Percentiles rank a stretch among this genome's conserved stretches.
Evolutionary conservation across 129 eudicot species (phyloP).

Genomic region (Chrysanthemum lavandulifolium): DNA sequence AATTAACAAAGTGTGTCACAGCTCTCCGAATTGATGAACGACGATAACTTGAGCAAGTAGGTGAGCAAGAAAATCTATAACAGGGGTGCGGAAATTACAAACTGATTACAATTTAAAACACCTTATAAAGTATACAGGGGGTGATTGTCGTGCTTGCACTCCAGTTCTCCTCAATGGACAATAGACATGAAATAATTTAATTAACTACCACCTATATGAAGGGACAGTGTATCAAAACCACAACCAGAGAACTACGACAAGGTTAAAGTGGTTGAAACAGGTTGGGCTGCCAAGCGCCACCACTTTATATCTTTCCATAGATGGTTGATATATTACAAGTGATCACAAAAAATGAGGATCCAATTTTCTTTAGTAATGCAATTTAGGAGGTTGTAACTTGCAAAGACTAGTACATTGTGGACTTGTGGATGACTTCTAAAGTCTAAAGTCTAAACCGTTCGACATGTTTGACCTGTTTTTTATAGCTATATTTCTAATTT

Average conservation of each 20-base stretch:
- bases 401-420: background rate
- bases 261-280: background rate
- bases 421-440: background rate
- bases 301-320: background rate
- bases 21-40: too few relatives aligned
- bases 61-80: background rate
- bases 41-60: too few relatives aligned
- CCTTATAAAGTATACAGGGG: too few relatives aligned
- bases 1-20: background rate
- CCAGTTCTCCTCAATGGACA: background rate
- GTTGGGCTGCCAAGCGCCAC: background rate
- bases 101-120: too few relatives aligned
- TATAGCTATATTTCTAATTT: background rate
- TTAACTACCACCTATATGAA: background rate
- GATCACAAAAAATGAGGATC: background rate
- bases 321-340: background rate
- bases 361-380: background rate
- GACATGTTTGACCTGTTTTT: slow-evolving; percentile 15
- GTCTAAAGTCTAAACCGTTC: background rate
- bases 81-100: too few relatives aligned
- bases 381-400: background rate
- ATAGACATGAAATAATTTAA: background rate
- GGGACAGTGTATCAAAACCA: background rate
- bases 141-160: background rate
- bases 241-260: background rate